These are phyloP conservation scores for Sporothrix schenckii DNA, from an alignment of 2,329 filamentous ascomycete genomes.

Conservation along the genomic window DNA sequence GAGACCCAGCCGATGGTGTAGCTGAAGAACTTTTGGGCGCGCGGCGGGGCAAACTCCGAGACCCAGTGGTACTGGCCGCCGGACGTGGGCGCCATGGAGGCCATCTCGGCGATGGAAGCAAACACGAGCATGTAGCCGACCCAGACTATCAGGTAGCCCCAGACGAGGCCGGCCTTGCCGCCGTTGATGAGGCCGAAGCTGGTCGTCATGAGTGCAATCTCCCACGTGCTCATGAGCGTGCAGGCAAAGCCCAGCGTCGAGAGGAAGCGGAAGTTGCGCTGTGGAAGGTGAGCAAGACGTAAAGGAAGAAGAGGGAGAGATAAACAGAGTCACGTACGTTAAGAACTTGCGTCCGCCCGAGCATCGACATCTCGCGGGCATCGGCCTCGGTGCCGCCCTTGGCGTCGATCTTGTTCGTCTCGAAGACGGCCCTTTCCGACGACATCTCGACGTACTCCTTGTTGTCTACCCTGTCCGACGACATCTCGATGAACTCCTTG, in stretches of 20 bases:
- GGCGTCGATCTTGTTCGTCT: slow-evolving; percentile 34
- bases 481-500: slow-evolving; percentile 35
- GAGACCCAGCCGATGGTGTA: slow-evolving; percentile 58
- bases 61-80: slow-evolving; percentile 67
- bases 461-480: background rate
- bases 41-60: slow-evolving; percentile 54
- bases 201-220: slow-evolving; percentile 49
- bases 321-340: slow-evolving; percentile 32
- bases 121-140: slow-evolving; percentile 52
- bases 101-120: slow-evolving; percentile 47
- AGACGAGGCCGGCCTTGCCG: slow-evolving; percentile 57
- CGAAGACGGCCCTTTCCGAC: slow-evolving; percentile 33
- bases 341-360: slow-evolving; percentile 36
- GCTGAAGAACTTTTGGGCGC: slow-evolving; percentile 56
- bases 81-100: slow-evolving; percentile 53
- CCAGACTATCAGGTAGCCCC: slow-evolving; percentile 54
- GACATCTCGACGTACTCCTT: slow-evolving; percentile 35
- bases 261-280: slow-evolving; percentile 53
- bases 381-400: slow-evolving; percentile 41
- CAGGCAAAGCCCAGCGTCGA: slow-evolving; percentile 58
- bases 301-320: background rate
- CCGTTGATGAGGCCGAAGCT: slow-evolving; percentile 52
- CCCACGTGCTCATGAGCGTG: slow-evolving; percentile 59
- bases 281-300: slow-evolving; percentile 7
- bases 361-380: slow-evolving; percentile 42